Evolutionary conservation across 768 basidiomycete species (phyloP).

Genomic region (Tephrocybe sp.): DNA sequence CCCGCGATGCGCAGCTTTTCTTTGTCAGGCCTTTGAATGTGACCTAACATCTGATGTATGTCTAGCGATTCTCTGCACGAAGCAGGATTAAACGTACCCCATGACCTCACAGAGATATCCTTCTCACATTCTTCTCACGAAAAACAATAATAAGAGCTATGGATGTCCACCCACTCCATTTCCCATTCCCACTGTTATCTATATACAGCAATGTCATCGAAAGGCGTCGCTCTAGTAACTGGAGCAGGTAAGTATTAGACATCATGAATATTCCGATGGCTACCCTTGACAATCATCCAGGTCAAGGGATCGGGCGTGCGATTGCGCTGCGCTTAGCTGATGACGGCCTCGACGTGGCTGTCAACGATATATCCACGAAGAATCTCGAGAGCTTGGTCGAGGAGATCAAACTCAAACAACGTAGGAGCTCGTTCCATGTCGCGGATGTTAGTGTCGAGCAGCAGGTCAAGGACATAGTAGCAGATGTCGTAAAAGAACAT

Average conservation of each 20-base stretch:
- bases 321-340: conserved; percentile 19
- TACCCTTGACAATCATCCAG: no score
- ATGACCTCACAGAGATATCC: no score
- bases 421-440: conserved; percentile 14
- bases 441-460: conserved; percentile 21
- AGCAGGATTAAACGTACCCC: no score
- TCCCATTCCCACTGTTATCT: neutral
- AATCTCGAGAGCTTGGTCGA: conserved; percentile 7
- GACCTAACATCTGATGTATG: no score
- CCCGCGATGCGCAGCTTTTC: no score
- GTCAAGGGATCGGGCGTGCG: conserved; percentile 18
- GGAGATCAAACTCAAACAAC: conserved; percentile 19
- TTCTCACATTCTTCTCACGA: no score
- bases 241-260: conserved; percentile 14
- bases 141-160: no score
- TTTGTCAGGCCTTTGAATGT: no score
- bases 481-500: conserved; percentile 13
- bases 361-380: conserved; percentile 32
- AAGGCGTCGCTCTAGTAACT: conserved; percentile 16
- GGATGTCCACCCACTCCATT: no score
- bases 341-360: conserved; percentile 18
- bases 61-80: no score
- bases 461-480: conserved; percentile 21
- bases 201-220: conserved; percentile 9
- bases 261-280: no score